A percentile compares a stretch with the other conserved stretches of the same genome.
Evolutionary conservation across 768 basidiomycete genomes (phyloP).

Genomic region (Hygrophorus russula): DNA sequence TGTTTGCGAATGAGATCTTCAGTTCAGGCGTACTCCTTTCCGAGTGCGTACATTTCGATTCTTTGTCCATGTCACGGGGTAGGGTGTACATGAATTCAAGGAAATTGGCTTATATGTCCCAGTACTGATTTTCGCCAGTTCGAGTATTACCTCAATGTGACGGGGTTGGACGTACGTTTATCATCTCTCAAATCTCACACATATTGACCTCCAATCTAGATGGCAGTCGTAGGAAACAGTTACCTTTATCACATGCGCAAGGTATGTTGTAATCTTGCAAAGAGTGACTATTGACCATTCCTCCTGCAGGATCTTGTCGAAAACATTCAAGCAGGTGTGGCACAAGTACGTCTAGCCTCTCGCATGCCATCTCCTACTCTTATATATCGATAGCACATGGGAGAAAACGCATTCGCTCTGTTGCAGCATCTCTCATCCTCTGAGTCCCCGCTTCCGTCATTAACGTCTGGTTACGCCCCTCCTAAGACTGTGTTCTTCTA

Average conservation of each 20-base stretch:
- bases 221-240: constrained; percentile 85
- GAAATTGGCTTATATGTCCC: constrained; percentile 6
- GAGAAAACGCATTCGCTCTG: constrained; percentile 74
- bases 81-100: neutral
- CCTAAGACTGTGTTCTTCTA: constrained; percentile 74
- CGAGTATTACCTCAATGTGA: constrained; percentile 78
- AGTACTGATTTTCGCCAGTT: constrained; percentile 97
- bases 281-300: neutral
- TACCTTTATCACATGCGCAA: constrained; percentile 93
- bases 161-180: constrained; percentile 72
- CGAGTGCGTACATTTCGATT: constrained; percentile 45
- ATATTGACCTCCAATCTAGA: constrained; percentile 28
- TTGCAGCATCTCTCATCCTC: constrained; percentile 62
- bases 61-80: neutral
- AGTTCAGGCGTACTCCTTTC: constrained; percentile 83
- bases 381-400: constrained; percentile 64
- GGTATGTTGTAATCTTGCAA: constrained; percentile 23
- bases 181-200: neutral
- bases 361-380: neutral
- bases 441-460: constrained; percentile 54
- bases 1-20: constrained; percentile 89
- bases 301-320: constrained; percentile 57
- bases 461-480: constrained; percentile 37
- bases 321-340: constrained; percentile 76
- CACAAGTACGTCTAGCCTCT: constrained; percentile 28